Base-by-base conservation (phyloP, 805 yeast species). In the Ogataea siamensis region DNA sequence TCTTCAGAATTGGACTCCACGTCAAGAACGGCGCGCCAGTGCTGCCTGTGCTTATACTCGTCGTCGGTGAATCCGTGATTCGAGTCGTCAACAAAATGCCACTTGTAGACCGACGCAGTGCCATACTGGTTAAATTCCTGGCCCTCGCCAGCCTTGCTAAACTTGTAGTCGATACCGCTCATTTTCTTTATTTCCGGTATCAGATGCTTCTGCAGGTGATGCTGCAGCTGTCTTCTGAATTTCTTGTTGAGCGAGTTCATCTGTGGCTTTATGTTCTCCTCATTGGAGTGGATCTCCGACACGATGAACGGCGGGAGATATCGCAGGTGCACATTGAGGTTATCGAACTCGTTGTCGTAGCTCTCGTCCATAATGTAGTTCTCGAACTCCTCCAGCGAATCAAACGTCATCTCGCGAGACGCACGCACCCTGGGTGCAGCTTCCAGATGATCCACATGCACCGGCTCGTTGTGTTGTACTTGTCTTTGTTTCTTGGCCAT, bases 231-330 rank as follows among this genome's bases (percentile, higher is more conserved):
- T 57, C 91, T 71, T 43, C 76, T 77, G 56, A 81, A 83, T 61
- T 82, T 82, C 51, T 77, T 74, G 40, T 81, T 78, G 57, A 83
- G 77, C 45, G 82, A 78, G 62, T 82, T 83, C 69, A 76, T 78
- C 28, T 83, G 76, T 20, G 83, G 81, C 58, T 82, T 80, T 45
- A 83, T 74, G 55, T 79, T 81, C 37, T 83, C 88, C 42, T 79
- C 76, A 53, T 82, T 78, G 40, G 79, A 76, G 47, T 80, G 85
- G 44, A 80, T 73, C 40, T 78, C 83, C 46, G 74, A 73, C 58
- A 81, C 48, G 32, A 83, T 74, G 56, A 83, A 83, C 34, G 91
- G 91, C 14, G 93, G 93, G 53, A 76, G 70, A 61, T 83, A 83
- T 34, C 67, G 68, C 43, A 83, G 65, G 45, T 75, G 80, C 24